Percentiles rank a stretch among this genome's conserved stretches.
phyloP scores from a whole-genome alignment of 345 rosid species.

The Moringa oleifera region DNA sequence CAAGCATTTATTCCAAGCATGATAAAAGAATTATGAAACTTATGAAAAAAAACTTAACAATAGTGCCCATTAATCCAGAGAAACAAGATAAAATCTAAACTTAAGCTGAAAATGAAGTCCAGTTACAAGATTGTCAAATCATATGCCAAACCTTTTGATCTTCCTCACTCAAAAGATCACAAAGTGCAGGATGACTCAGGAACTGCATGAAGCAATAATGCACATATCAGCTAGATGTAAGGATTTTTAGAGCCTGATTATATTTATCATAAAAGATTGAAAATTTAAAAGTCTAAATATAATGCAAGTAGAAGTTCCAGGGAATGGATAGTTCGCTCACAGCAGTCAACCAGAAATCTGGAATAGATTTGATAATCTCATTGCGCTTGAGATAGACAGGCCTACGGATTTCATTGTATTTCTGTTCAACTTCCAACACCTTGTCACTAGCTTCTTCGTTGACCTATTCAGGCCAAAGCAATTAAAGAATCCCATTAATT shows the following conservation, averaged over 20 bases:
- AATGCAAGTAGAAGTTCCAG: background rate
- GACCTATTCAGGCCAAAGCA: slow-evolving; percentile 33
- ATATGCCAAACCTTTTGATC: slow-evolving; percentile 58
- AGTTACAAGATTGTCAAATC: too few relatives aligned
- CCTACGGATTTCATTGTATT: slow-evolving; percentile 69
- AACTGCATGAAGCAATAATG: slow-evolving; percentile 32
- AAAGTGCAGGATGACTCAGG: slow-evolving; percentile 65
- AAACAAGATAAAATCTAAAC: too few relatives aligned
- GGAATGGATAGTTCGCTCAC: slow-evolving; percentile 35
- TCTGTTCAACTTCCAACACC: slow-evolving; percentile 88
- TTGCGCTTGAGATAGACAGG: slow-evolving; percentile 82
- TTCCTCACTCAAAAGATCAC: slow-evolving; percentile 53
- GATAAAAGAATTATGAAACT: background rate
- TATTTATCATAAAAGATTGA: background rate
- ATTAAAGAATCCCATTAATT: background rate
- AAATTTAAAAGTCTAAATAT: background rate
- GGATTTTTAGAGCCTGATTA: too few relatives aligned
- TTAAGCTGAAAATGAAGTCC: background rate
- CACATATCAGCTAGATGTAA: background rate
- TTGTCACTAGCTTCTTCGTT: slow-evolving; percentile 90
- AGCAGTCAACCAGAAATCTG: slow-evolving; percentile 95
- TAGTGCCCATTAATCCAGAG: too few relatives aligned
- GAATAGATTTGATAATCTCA: slow-evolving; percentile 71
- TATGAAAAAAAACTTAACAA: too few relatives aligned
- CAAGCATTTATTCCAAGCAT: background rate